Evolutionary conservation across 257 asterid genomes (phyloP).

Genomic region (Solanum pennellii): DNA sequence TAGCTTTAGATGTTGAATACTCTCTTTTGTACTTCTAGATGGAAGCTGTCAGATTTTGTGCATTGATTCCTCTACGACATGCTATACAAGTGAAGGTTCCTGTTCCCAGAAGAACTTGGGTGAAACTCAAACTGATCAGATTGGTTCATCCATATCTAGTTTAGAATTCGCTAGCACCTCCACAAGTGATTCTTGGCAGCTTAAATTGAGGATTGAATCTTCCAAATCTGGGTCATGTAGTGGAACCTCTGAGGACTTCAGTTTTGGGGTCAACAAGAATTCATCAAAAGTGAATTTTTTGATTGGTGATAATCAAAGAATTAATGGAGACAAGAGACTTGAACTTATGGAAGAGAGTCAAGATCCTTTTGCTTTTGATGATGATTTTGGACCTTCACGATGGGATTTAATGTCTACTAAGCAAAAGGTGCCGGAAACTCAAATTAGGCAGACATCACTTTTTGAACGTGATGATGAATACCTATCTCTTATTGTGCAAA

Average conservation of each 20-base stretch:
- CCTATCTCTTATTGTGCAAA: conserved; percentile 10
- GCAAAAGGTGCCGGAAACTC: conserved; percentile 13
- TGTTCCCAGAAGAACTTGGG: conserved; percentile 28
- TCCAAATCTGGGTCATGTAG: conserved; percentile 43
- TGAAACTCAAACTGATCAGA: conserved; percentile 20
- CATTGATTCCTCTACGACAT: conserved; percentile 21
- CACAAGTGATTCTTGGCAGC: conserved; percentile 28
- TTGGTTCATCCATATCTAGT: conserved; percentile 18
- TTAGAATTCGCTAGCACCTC: conserved; percentile 19
- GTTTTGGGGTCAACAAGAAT: conserved; percentile 12
- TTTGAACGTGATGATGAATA: conserved; percentile 11
- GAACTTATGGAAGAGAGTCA: conserved; percentile 32
- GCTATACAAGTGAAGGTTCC: conserved; percentile 24
- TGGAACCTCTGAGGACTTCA: conserved; percentile 28
- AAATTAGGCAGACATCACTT: conserved; percentile 15
- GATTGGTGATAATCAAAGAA: conserved; percentile 13
- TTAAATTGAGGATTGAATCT: conserved; percentile 48
- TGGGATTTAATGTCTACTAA: conserved; percentile 70
- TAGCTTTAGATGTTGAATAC: background rate
- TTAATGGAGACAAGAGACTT: conserved; percentile 2
- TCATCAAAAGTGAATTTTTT: conserved; percentile 16
- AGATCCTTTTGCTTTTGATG: conserved; percentile 84
- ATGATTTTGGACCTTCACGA: conserved; percentile 52
- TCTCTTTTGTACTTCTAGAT: conserved; percentile 10
- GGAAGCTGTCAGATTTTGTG: conserved; percentile 9